Percentiles rank a stretch among this genome's conserved stretches.
These are phyloP conservation scores for Penicillium verhagenii DNA, from an alignment of 495 filamentous ascomycete genomes.

Conservation along the genomic window DNA sequence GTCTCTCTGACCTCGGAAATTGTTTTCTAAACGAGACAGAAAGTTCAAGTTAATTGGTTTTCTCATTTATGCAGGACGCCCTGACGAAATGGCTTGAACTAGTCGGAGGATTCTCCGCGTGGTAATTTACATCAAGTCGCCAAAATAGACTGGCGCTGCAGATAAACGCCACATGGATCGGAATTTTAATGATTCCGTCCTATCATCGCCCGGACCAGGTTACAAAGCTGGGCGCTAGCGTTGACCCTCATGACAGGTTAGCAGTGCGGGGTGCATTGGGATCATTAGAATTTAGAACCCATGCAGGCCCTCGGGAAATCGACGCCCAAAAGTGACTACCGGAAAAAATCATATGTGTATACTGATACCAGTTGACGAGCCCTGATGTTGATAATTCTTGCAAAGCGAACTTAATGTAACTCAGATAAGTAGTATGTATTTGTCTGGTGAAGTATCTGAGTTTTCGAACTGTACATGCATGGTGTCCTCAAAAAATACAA, in stretches of 20 bases:
- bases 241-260: background rate
- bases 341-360: background rate
- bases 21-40: no score
- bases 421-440: background rate
- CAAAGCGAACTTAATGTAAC: background rate
- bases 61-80: background rate
- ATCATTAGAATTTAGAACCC: background rate
- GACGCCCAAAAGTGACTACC: background rate
- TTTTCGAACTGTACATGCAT: background rate
- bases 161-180: background rate
- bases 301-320: background rate
- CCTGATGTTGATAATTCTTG: no score
- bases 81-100: conserved; percentile 4
- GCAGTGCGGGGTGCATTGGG: background rate
- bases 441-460: background rate
- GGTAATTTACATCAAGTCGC: background rate
- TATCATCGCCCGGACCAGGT: background rate
- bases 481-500: background rate
- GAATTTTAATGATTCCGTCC: background rate
- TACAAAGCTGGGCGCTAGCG: background rate
- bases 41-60: no score
- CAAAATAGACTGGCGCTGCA: background rate
- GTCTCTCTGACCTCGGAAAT: no score
- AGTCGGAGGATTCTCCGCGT: conserved; percentile 23
- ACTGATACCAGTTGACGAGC: no score